Base-by-base conservation (phyloP, 2,329 filamentous ascomycete genomes). In the Teratosphaeria pseudoeucalypti region DNA sequence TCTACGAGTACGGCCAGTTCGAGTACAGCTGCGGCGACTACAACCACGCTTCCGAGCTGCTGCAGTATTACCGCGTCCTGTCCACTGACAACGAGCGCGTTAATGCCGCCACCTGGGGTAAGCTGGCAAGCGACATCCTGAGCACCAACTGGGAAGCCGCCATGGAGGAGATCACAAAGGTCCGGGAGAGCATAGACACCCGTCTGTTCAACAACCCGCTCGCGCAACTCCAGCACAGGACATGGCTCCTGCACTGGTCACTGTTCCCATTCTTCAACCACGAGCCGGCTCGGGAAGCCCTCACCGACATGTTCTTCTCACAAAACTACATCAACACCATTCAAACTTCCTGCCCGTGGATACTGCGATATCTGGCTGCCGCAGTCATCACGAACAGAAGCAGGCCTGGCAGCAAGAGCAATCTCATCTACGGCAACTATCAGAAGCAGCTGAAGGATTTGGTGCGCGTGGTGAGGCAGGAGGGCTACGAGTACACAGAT, bases 181-280 rank as follows among this genome's bases (percentile, higher is more conserved):
- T 95, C 64, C 89, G 90, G 77, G 91, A 96, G 77, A 83, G 81
- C 70, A 97, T 99, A 75, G 94, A 99, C 76, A 90, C 88, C 61
- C 90, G 91, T 74, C 86, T 97, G 63, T 96, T 96, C 83, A 94
- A 87, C 83, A 96, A 96, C 82, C 89, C 92, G 32, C 84, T 96
- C 65, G 92, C 89, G 62, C 94, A 99, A 80, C 87, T 99, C 63
- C 88, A 92, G 75, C 92, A 96, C 82, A 90, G 94, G 73, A 95
- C 92, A 61, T 96, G 92, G 90, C 82, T 99, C 71, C 88, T 96
- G 70, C 94, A 99, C 88, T 99, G 94, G 92, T 87, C 90, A 54
- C 86, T 99, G 63, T 99, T 97, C 85, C 92, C 94, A 63, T 92
- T 96, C 79, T 99, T 97, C 85, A 97, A 99, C 85, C 87, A 90